Percentiles rank a stretch among this genome's conserved stretches.
Evolutionary conservation across 164 flowering plant species (phyloP).

Genomic region (Malania oleifera): DNA sequence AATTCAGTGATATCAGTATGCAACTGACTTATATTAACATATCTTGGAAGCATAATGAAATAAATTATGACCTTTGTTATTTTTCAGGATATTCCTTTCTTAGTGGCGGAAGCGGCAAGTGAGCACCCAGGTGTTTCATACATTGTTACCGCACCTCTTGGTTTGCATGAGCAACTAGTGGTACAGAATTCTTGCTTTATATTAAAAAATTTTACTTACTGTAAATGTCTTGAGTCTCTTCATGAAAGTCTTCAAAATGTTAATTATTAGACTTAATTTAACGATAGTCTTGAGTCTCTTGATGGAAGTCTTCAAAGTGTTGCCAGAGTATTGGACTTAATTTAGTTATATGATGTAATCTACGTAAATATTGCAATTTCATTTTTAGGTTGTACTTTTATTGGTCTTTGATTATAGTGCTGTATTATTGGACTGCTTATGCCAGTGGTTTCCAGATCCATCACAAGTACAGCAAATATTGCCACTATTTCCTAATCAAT

Average conservation of each 20-base stretch:
- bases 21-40: neutral
- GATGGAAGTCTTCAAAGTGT: no score
- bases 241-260: neutral
- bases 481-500: no score
- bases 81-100: conserved; percentile 80
- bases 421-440: no score
- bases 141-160: conserved; percentile 85
- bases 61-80: neutral
- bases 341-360: no score
- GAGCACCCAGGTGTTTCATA: conserved; percentile 71
- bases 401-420: no score
- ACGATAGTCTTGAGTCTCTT: no score
- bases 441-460: no score
- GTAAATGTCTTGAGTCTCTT: neutral
- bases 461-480: no score
- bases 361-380: no score
- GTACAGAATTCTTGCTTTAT: conserved; percentile 27
- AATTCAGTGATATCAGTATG: neutral
- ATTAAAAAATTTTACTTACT: neutral
- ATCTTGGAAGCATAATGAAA: neutral
- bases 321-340: no score
- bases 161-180: conserved; percentile 76
- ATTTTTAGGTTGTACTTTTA: no score
- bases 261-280: no score
- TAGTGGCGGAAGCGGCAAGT: conserved; percentile 91